Percentiles rank a stretch among this genome's conserved stretches.
Conservation (phyloP, 2,329 filamentous ascomycete species). For the Camillea tinctor region DNA sequence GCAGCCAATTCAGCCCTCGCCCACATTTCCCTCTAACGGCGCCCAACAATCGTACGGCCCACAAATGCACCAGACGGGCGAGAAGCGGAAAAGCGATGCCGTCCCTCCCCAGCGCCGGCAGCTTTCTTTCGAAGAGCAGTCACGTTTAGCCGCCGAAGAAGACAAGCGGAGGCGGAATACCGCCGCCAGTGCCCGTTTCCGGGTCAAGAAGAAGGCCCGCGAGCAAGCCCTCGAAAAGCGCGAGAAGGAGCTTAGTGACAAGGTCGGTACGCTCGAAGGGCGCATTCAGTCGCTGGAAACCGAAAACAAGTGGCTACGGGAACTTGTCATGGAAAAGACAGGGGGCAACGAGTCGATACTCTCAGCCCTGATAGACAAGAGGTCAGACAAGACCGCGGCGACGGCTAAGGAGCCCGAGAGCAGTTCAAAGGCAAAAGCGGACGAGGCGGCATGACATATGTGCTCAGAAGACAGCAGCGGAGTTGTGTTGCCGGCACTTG, state of each 20-base stretch:
- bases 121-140: slow-evolving; percentile 66
- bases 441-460: slow-evolving; percentile 5
- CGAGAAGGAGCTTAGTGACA: slow-evolving; percentile 80
- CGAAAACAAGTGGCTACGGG: slow-evolving; percentile 42
- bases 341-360: slow-evolving; percentile 56
- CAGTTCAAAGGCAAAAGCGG: slow-evolving; percentile 14
- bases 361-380: slow-evolving; percentile 51
- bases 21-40: slow-evolving; percentile 42
- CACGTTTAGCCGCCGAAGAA: slow-evolving; percentile 76
- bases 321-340: slow-evolving; percentile 82
- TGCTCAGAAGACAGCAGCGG: background rate
- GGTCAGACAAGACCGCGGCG: slow-evolving; percentile 35
- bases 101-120: slow-evolving; percentile 41
- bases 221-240: slow-evolving; percentile 81
- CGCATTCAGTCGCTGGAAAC: slow-evolving; percentile 67
- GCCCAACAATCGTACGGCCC: slow-evolving; percentile 37
- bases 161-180: slow-evolving; percentile 89
- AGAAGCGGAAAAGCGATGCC: slow-evolving; percentile 48
- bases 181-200: slow-evolving; percentile 83
- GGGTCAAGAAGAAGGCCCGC: slow-evolving; percentile 94
- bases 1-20: slow-evolving; percentile 52
- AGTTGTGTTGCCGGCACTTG: background rate
- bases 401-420: slow-evolving; percentile 20
- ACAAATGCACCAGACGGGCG: slow-evolving; percentile 32
- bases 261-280: slow-evolving; percentile 70